Evolutionary conservation across 2,329 filamentous ascomycete species (phyloP).

Genomic region (Fusarium anthophilum): DNA sequence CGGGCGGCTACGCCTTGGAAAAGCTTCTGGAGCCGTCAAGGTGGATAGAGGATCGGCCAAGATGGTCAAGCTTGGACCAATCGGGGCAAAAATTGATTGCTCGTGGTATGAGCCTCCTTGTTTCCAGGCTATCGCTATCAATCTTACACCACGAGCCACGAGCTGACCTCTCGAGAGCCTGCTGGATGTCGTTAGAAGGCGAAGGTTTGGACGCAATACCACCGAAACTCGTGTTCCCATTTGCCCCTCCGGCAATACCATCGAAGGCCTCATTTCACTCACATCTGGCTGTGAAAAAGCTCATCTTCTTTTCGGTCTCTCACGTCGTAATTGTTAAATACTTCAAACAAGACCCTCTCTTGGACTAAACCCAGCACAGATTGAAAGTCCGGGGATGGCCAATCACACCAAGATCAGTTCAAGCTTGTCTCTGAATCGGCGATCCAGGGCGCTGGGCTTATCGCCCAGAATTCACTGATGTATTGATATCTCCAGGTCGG

Average conservation of each 20-base stretch:
- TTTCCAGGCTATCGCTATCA: slow-evolving; percentile 16
- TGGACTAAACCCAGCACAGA: slow-evolving; percentile 6
- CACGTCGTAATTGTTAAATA: slow-evolving; percentile 15
- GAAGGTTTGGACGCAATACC: background rate
- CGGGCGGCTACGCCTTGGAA: slow-evolving; percentile 11
- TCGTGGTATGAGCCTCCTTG: slow-evolving; percentile 34
- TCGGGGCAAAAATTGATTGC: slow-evolving; percentile 38
- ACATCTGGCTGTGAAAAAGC: background rate
- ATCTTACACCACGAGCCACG: background rate
- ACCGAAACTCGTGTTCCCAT: background rate
- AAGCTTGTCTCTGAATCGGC: slow-evolving; percentile 35
- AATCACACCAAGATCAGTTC: slow-evolving; percentile 36
- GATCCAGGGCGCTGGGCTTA: slow-evolving; percentile 35
- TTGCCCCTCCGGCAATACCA: background rate
- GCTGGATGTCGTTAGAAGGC: slow-evolving; percentile 18
- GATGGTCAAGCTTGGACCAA: slow-evolving; percentile 31
- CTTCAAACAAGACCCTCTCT: slow-evolving; percentile 22
- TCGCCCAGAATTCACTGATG: slow-evolving; percentile 29
- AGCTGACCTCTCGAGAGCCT: background rate
- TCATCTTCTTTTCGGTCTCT: background rate
- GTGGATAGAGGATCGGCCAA: slow-evolving; percentile 29
- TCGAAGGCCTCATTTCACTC: slow-evolving; percentile 23
- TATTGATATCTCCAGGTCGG: slow-evolving; percentile 18
- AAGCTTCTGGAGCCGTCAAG: slow-evolving; percentile 28
- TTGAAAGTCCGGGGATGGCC: slow-evolving; percentile 44